These are phyloP conservation scores for Eimeria maxima DNA, from an alignment of 169 alveolate species.

Conservation along the genomic window DNA sequence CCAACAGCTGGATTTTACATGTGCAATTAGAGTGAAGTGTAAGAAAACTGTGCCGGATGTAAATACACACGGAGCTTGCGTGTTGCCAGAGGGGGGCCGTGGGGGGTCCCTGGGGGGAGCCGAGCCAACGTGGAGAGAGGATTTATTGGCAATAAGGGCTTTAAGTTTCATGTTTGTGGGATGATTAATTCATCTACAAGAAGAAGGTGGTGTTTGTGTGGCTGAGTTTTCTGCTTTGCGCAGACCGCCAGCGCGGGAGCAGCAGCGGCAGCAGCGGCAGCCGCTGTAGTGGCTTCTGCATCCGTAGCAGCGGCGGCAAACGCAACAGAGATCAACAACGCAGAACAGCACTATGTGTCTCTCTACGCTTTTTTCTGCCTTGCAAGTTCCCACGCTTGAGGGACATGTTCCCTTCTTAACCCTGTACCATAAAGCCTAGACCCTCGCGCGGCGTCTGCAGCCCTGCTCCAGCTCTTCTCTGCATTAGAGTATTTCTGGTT, in stretches of 20 bases:
- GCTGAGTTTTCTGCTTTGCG: conserved; percentile 27
- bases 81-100: conserved; percentile 32
- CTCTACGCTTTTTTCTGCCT: conserved; percentile 57
- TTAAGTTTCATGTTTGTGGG: not conserved
- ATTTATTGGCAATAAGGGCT: not conserved
- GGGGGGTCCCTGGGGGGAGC: conserved; percentile 38
- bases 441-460: conserved; percentile 58
- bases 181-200: not conserved
- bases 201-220: not conserved
- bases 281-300: conserved; percentile 70
- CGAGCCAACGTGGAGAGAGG: not conserved
- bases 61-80: not conserved
- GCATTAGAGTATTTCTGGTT: conserved; percentile 36
- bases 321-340: conserved; percentile 34
- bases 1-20: not conserved
- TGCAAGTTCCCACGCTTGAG: conserved; percentile 31
- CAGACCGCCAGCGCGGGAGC: conserved; percentile 10
- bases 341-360: conserved; percentile 41
- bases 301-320: conserved; percentile 36
- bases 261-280: conserved; percentile 59
- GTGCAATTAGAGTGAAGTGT: not conserved
- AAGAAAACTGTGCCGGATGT: not conserved
- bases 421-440: conserved; percentile 35
- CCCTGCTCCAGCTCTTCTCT: conserved; percentile 59
- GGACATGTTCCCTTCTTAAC: conserved; percentile 49